These are phyloP conservation scores for Candida lessepsii DNA, from an alignment of 805 yeast species.

Conservation along the genomic window DNA sequence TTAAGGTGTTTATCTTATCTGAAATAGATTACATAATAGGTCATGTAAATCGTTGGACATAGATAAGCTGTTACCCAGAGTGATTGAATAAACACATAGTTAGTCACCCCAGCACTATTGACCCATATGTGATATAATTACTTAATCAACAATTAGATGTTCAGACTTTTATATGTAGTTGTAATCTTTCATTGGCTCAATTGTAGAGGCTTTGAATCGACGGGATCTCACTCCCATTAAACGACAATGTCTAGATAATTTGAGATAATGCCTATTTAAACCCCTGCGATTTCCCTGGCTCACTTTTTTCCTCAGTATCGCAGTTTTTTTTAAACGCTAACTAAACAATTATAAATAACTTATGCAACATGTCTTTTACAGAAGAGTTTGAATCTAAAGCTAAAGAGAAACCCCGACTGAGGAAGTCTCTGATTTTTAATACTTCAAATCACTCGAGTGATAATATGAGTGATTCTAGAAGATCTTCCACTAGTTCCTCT, in stretches of 20 bases:
- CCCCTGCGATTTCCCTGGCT: background rate
- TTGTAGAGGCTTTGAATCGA: too few species aligned
- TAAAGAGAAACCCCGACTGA: slow-evolving; percentile 40
- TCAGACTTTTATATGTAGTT: too few species aligned
- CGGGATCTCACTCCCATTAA: slow-evolving; percentile 3
- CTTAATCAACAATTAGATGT: too few species aligned
- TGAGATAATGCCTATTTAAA: slow-evolving; percentile 3
- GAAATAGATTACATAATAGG: too few species aligned
- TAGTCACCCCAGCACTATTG: too few species aligned
- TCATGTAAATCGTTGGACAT: too few species aligned
- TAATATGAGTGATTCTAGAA: slow-evolving; percentile 3
- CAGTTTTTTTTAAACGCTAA: background rate
- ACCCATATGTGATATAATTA: too few species aligned
- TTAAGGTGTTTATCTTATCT: too few species aligned
- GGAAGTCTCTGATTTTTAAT: slow-evolving; percentile 30
- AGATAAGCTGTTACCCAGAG: too few species aligned
- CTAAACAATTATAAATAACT: background rate
- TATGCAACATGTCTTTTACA: slow-evolving; percentile 18
- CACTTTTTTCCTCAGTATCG: background rate
- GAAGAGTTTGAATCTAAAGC: slow-evolving; percentile 33
- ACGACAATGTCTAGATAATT: slow-evolving; percentile 1
- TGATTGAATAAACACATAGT: too few species aligned
- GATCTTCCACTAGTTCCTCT: slow-evolving; percentile 5
- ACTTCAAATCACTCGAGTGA: slow-evolving; percentile 5
- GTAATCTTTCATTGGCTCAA: too few species aligned